These are phyloP conservation scores for Phanerodontia chrysosporium DNA, from an alignment of 768 basidiomycete genomes.

Conservation along the genomic window DNA sequence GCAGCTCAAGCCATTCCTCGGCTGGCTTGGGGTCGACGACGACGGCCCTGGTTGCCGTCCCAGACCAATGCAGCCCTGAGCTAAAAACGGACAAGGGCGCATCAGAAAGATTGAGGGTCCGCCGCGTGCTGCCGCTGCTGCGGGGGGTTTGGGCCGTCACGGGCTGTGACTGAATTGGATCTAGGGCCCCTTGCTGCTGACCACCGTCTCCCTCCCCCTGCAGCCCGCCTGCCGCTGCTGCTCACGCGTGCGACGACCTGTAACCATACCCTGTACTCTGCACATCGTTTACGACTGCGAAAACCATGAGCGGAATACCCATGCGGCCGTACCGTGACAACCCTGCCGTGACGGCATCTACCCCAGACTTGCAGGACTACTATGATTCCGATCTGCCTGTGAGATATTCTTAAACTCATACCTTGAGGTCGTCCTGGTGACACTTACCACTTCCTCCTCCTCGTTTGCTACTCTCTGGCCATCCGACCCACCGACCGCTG, in stretches of 20 bases:
- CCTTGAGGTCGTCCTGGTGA: conserved; percentile 12
- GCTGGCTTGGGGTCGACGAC: not conserved
- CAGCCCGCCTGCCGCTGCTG: not conserved
- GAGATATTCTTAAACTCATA: conserved; percentile 4
- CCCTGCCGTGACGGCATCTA: conserved; percentile 8
- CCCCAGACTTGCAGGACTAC: conserved; percentile 11
- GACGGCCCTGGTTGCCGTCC: not conserved
- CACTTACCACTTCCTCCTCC: conserved; percentile 6
- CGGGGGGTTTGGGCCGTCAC: not conserved
- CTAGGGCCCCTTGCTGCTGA: not conserved
- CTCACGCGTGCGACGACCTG: not conserved
- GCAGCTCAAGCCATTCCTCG: too few relatives aligned
- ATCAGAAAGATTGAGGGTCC: not conserved
- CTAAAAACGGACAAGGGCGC: not conserved
- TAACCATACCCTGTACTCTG: not conserved
- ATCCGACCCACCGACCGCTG: conserved; percentile 16
- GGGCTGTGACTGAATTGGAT: not conserved
- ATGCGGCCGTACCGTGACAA: conserved; percentile 11
- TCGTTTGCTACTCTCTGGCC: not conserved
- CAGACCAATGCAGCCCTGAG: not conserved
- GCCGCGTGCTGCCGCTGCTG: not conserved
- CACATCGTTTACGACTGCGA: not conserved
- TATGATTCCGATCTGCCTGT: conserved; percentile 11
- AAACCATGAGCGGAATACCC: not conserved
- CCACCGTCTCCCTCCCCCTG: not conserved